A percentile compares a stretch with the other conserved stretches of the same genome.
Conservation (phyloP, 305 asterid species). For the Plantago coronopus region DNA sequence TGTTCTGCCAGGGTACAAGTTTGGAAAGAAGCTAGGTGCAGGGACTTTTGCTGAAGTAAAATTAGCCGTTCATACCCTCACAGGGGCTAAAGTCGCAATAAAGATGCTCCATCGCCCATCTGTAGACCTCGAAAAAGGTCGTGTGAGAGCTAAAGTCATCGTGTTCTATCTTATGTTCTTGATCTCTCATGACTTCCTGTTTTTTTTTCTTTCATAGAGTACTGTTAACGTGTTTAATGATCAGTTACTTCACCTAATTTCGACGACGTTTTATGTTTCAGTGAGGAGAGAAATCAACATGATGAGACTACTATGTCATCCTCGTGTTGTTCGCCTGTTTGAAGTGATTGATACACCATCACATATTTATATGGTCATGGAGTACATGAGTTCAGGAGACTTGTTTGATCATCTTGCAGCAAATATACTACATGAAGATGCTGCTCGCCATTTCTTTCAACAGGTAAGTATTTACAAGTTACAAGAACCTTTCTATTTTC, state of each 20-base stretch:
- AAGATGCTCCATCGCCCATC: slow-evolving; percentile 46
- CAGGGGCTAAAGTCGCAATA: slow-evolving; percentile 55
- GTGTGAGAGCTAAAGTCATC: no score
- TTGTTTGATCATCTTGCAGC: slow-evolving; percentile 44
- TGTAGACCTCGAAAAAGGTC: slow-evolving; percentile 41
- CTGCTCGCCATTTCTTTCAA: slow-evolving; percentile 44
- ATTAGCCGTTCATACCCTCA: slow-evolving; percentile 43
- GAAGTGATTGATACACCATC: slow-evolving; percentile 61
- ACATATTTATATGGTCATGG: slow-evolving; percentile 55
- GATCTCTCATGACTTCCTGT: no score
- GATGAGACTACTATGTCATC: slow-evolving; percentile 53
- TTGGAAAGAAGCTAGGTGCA: slow-evolving; percentile 48
- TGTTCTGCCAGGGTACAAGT: slow-evolving; percentile 33
- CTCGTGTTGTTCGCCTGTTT: slow-evolving; percentile 58
- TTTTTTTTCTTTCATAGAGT: no score
- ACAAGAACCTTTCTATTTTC: no score
- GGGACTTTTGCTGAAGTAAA: slow-evolving; percentile 60
- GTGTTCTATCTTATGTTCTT: no score
- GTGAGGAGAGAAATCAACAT: slow-evolving; percentile 52
- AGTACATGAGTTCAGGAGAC: slow-evolving; percentile 54
- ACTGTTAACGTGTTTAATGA: no score
- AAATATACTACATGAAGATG: slow-evolving; percentile 41
- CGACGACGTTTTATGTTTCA: slow-evolving; percentile 24
- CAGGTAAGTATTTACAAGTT: slow-evolving; percentile 45
- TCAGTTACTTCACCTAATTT: not conserved